These are phyloP conservation scores for Quercus alba DNA, from an alignment of 306 rosid genomes.

Conservation along the genomic window DNA sequence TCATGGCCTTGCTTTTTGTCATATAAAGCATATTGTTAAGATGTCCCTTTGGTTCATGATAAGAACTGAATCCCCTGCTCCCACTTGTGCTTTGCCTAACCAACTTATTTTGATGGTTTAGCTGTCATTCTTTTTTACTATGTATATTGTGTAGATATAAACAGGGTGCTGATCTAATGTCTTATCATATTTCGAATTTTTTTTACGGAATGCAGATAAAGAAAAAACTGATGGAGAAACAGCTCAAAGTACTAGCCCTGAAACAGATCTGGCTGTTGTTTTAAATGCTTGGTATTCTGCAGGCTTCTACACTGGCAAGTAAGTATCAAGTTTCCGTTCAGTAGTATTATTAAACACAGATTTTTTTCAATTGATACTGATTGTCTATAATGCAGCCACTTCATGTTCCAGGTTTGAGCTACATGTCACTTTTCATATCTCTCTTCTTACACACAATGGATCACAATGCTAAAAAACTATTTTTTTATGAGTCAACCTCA, in stretches of 20 bases:
- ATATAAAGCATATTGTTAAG: not conserved
- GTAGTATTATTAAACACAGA: not conserved
- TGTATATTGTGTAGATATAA: not conserved
- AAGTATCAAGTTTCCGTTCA: slow-evolving; percentile 10
- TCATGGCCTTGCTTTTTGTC: not conserved
- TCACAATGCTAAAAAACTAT: no score
- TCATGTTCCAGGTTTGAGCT: not conserved
- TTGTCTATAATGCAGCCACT: not conserved
- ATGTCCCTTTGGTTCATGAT: not conserved
- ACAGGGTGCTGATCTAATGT: not conserved
- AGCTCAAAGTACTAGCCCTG: slow-evolving; percentile 38
- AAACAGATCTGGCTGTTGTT: slow-evolving; percentile 55
- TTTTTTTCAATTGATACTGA: not conserved
- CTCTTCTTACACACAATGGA: no score
- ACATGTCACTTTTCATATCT: not conserved
- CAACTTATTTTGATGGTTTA: slow-evolving; percentile 1
- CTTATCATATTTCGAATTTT: not conserved
- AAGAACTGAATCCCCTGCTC: not conserved
- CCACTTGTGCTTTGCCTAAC: not conserved
- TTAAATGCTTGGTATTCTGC: slow-evolving; percentile 95
- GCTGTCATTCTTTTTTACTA: not conserved
- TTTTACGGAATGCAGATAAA: slow-evolving; percentile 35
- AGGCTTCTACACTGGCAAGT: slow-evolving; percentile 87
- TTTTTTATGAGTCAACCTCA: no score
- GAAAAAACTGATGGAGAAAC: slow-evolving; percentile 26